Percentiles rank a stretch among this genome's conserved stretches.
phyloP scores from a whole-genome alignment of 495 filamentous ascomycete species.

The Lophium mytilinum region DNA sequence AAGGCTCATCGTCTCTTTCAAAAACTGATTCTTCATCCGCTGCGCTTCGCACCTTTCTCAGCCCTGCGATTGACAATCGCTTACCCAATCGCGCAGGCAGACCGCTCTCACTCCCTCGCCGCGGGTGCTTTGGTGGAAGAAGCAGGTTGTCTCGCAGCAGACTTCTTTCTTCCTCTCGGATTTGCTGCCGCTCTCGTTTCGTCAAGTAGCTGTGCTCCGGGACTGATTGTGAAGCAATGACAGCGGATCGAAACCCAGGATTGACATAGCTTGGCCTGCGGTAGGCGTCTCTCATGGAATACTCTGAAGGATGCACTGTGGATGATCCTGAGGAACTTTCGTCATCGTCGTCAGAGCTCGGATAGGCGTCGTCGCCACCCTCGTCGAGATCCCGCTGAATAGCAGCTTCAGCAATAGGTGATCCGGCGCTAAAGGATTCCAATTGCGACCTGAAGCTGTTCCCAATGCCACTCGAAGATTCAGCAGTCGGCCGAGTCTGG shows the following conservation, averaged over 20 bases:
- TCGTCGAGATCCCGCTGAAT: constrained; percentile 64
- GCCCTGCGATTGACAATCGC: constrained; percentile 12
- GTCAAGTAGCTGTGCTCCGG: constrained; percentile 47
- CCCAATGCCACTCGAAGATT: background rate
- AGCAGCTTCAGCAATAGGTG: constrained; percentile 58
- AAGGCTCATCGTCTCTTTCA: constrained; percentile 16
- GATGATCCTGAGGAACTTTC: constrained; percentile 19
- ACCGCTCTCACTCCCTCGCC: constrained; percentile 15
- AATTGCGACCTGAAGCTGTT: constrained; percentile 13
- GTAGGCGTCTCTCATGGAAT: constrained; percentile 62
- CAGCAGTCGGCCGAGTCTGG: background rate
- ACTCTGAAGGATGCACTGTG: constrained; percentile 38
- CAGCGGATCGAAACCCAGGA: constrained; percentile 47
- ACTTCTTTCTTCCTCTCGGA: constrained; percentile 64
- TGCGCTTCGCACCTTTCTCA: constrained; percentile 24
- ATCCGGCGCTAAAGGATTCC: constrained; percentile 11
- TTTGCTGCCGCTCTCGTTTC: constrained; percentile 53
- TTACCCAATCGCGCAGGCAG: constrained; percentile 12
- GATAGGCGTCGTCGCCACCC: constrained; percentile 23
- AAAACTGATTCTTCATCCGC: constrained; percentile 26
- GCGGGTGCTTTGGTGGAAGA: constrained; percentile 54
- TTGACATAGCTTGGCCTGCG: constrained; percentile 55
- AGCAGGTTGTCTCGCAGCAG: constrained; percentile 71
- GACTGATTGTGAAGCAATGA: constrained; percentile 30
- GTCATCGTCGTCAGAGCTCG: constrained; percentile 37